phyloP scores from a whole-genome alignment of 257 asterid genomes.

The Plectranthus barbatus region DNA sequence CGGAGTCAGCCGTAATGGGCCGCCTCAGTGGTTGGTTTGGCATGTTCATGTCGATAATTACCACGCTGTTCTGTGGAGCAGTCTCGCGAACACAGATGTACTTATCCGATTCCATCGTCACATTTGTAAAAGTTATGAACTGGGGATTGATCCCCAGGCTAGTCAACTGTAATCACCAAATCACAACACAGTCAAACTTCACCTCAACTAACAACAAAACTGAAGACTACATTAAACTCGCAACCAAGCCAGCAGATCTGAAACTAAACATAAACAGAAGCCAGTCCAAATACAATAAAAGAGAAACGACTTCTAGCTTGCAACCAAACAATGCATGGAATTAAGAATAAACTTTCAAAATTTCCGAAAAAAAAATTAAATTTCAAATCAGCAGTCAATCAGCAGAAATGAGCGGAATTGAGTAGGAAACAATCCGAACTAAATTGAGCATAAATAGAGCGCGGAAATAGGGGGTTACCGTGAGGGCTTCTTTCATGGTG shows the following conservation, averaged over 20 bases:
- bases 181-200: conserved; percentile 25
- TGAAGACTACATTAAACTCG: not conserved
- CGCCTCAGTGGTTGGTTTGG: conserved; percentile 96
- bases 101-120: conserved; percentile 98
- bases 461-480: conserved; percentile 39
- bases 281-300: conserved; percentile 11
- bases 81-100: conserved; percentile 98
- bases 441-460: not conserved
- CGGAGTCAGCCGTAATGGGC: conserved; percentile 97
- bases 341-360: conserved; percentile 8
- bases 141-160: conserved; percentile 93
- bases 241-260: conserved; percentile 34
- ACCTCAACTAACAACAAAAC: conserved; percentile 15
- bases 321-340: conserved; percentile 13
- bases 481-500: conserved; percentile 91
- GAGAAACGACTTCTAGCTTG: not conserved
- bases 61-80: conserved; percentile 90
- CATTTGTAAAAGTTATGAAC: conserved; percentile 89
- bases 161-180: conserved; percentile 64
- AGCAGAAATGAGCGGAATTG: conserved; percentile 8
- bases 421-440: conserved; percentile 9
- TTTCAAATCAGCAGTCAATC: not conserved
- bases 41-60: conserved; percentile 90
- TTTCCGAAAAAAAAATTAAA: not conserved
- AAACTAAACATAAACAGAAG: no score